Evolutionary conservation across 768 basidiomycete genomes (phyloP).

Genomic region (Suillus occidentalis): DNA sequence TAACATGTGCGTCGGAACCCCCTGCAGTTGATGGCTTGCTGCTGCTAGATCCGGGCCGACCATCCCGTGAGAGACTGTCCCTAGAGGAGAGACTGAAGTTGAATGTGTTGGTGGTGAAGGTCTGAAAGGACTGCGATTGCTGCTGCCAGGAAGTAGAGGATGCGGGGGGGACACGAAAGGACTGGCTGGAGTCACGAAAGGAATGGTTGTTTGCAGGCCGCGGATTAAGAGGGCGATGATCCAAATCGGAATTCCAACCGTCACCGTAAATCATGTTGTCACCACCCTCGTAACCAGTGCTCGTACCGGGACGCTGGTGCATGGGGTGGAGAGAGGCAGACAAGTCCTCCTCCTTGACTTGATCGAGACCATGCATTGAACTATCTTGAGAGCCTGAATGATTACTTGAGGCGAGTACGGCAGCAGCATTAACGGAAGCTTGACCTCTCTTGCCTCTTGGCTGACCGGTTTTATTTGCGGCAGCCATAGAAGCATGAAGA

Average conservation of each 20-base stretch:
- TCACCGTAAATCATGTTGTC: constrained; percentile 30
- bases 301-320: constrained; percentile 67
- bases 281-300: constrained; percentile 67
- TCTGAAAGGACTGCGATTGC: constrained; percentile 71
- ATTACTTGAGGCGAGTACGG: constrained; percentile 20
- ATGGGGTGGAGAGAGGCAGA: constrained; percentile 27
- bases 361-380: constrained; percentile 22
- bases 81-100: constrained; percentile 40
- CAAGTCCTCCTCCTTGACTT: constrained; percentile 46
- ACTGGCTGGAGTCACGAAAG: constrained; percentile 80
- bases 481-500: constrained; percentile 80
- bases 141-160: constrained; percentile 39
- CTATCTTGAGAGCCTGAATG: constrained; percentile 20
- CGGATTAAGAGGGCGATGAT: constrained; percentile 36
- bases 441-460: constrained; percentile 41
- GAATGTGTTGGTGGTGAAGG: constrained; percentile 49
- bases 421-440: constrained; percentile 18
- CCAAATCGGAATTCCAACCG: constrained; percentile 40
- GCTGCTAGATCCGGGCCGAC: constrained; percentile 47
- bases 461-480: constrained; percentile 41
- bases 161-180: constrained; percentile 69
- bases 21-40: constrained; percentile 56
- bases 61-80: constrained; percentile 34
- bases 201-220: constrained; percentile 53
- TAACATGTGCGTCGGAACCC: constrained; percentile 41